phyloP scores from a whole-genome alignment of 164 flowering plant species.

The Vitis vinifera region ASM3070453v1 NC_081819.1:18135001-18135500 shows the following conservation, averaged over 20 bases:
- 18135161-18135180: slow-evolving; percentile 88
- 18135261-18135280: background rate
- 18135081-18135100: background rate
- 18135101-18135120: background rate
- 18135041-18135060: slow-evolving; percentile 44
- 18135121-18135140: slow-evolving; percentile 52
- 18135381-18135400: slow-evolving; percentile 67
- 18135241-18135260: slow-evolving; percentile 4
- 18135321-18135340: slow-evolving; percentile 88
- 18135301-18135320: slow-evolving; percentile 97
- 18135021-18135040: slow-evolving; percentile 70
- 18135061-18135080: background rate
- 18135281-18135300: background rate
- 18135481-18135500: slow-evolving; percentile 85
- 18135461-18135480: slow-evolving; percentile 71
- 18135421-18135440: slow-evolving; percentile 59
- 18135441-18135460: slow-evolving; percentile 47
- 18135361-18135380: slow-evolving; percentile 78
- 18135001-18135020: slow-evolving; percentile 82
- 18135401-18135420: slow-evolving; percentile 83
- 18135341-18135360: slow-evolving; percentile 90
- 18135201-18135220: slow-evolving; percentile 98
- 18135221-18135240: slow-evolving; percentile 33
- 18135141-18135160: slow-evolving; percentile 91
- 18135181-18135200: slow-evolving; percentile 99